These are phyloP conservation scores for Vicia sativa DNA, from an alignment of 306 rosid species.

Conservation along the genomic window DNA sequence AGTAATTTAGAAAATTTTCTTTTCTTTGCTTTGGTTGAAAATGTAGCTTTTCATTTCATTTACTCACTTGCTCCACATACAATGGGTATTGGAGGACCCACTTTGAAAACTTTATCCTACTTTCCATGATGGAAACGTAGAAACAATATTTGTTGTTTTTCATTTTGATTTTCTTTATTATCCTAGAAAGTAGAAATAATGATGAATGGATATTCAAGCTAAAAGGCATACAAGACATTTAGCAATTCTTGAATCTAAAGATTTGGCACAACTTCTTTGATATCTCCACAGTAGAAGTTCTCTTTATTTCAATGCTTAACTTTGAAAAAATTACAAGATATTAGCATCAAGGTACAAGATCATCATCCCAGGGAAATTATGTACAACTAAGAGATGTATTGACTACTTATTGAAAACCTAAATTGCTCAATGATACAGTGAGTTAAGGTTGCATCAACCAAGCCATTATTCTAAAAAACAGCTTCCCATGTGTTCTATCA, in stretches of 20 bases:
- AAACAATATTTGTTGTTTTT: not conserved
- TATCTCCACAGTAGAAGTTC: not conserved
- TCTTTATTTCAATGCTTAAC: not conserved
- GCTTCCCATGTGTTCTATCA: constrained; percentile 36
- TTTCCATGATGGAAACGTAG: not conserved
- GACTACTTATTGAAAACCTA: constrained; percentile 39
- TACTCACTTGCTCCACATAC: constrained; percentile 47
- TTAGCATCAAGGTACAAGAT: constrained; percentile 2
- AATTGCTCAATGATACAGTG: constrained; percentile 30
- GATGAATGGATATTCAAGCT: no score
- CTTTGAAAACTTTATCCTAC: constrained; percentile 22
- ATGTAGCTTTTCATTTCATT: constrained; percentile 47
- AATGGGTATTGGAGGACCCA: constrained; percentile 52
- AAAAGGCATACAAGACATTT: no score
- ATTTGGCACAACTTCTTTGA: not conserved
- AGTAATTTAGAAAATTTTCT: not conserved
- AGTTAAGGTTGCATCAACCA: constrained; percentile 34
- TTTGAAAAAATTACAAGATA: constrained; percentile 6
- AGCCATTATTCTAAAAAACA: constrained; percentile 47
- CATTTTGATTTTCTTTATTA: no score
- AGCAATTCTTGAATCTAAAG: not conserved
- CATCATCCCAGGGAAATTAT: constrained; percentile 35
- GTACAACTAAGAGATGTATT: constrained; percentile 38
- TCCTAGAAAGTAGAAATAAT: no score
- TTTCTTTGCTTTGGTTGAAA: constrained; percentile 56